Evolutionary conservation across 2,329 filamentous ascomycete species (phyloP).

Genomic region (Alternaria sp.): DNA sequence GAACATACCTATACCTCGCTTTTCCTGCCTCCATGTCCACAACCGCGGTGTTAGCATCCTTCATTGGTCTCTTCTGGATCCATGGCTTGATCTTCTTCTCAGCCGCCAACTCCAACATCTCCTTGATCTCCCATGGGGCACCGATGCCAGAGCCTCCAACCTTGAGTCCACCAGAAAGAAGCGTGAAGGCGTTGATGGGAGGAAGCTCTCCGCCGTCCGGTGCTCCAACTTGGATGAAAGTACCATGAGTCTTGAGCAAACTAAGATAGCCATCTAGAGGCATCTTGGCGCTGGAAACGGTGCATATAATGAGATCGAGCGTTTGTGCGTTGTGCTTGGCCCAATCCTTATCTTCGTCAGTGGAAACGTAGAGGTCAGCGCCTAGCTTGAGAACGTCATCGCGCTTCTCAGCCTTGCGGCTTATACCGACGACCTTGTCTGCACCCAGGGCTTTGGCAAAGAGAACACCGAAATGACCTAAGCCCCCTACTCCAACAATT

Average conservation of each 20-base stretch:
- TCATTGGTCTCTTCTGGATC: slow-evolving; percentile 67
- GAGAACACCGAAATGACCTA: slow-evolving; percentile 75
- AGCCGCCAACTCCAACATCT: slow-evolving; percentile 62
- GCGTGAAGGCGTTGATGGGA: slow-evolving; percentile 57
- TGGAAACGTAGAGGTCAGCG: slow-evolving; percentile 67
- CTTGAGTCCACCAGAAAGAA: slow-evolving; percentile 50
- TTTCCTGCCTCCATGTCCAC: slow-evolving; percentile 64
- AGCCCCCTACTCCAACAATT: slow-evolving; percentile 74
- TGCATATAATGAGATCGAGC: slow-evolving; percentile 65
- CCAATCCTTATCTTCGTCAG: slow-evolving; percentile 65
- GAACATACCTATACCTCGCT: slow-evolving; percentile 52
- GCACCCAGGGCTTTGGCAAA: slow-evolving; percentile 74
- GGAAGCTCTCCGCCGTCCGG: slow-evolving; percentile 48
- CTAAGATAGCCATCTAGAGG: slow-evolving; percentile 63
- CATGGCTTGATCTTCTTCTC: slow-evolving; percentile 65
- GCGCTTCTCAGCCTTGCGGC: slow-evolving; percentile 65
- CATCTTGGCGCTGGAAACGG: slow-evolving; percentile 61
- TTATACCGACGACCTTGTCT: slow-evolving; percentile 69
- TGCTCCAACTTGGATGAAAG: slow-evolving; percentile 68
- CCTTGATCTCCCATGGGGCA: slow-evolving; percentile 28
- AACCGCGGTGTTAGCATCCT: slow-evolving; percentile 60
- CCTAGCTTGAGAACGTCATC: slow-evolving; percentile 65
- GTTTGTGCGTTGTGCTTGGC: slow-evolving; percentile 58
- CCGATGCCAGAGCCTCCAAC: slow-evolving; percentile 34
- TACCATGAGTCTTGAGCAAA: slow-evolving; percentile 64